phyloP scores from a whole-genome alignment of 1,139 yeast genomes.

The Pichia sp. region DNA sequence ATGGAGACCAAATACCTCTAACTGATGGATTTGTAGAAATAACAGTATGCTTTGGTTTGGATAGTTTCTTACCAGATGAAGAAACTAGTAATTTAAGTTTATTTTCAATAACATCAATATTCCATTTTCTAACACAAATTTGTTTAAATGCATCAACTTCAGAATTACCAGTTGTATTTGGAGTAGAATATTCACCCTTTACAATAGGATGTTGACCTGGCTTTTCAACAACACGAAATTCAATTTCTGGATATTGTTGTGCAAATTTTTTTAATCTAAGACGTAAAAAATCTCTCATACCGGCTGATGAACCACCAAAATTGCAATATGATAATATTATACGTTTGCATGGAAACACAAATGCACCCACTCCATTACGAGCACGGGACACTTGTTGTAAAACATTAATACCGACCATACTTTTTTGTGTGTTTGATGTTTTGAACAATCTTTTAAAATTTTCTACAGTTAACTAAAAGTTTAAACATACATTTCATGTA shows the following conservation, averaged over 20 bases:
- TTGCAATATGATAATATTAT: constrained; percentile 76
- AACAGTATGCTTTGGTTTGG: constrained; percentile 66
- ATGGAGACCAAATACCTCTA: constrained; percentile 97
- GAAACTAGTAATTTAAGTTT: constrained; percentile 51
- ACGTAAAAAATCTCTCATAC: constrained; percentile 64
- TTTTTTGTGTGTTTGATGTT: background rate
- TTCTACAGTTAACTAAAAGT: too few species aligned
- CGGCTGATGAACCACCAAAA: constrained; percentile 92
- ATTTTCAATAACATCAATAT: constrained; percentile 45
- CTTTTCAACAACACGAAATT: constrained; percentile 62
- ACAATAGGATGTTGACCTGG: constrained; percentile 74
- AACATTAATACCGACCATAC: constrained; percentile 37
- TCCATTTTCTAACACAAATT: constrained; percentile 58
- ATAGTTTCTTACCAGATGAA: constrained; percentile 53
- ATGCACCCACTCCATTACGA: constrained; percentile 79
- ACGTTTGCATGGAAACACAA: constrained; percentile 65
- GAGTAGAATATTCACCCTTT: constrained; percentile 52
- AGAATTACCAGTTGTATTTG: constrained; percentile 3
- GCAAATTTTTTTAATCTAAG: constrained; percentile 56
- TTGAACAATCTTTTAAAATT: too few species aligned
- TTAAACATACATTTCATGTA: too few species aligned
- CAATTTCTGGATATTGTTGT: constrained; percentile 52
- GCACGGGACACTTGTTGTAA: constrained; percentile 50
- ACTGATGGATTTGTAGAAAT: constrained; percentile 74
- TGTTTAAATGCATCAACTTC: constrained; percentile 28